A percentile compares a stretch with the other conserved stretches of the same genome.
Evolutionary conservation across 805 yeast genomes (phyloP).

Genomic region (Saccharomycopsis javanensis): DNA sequence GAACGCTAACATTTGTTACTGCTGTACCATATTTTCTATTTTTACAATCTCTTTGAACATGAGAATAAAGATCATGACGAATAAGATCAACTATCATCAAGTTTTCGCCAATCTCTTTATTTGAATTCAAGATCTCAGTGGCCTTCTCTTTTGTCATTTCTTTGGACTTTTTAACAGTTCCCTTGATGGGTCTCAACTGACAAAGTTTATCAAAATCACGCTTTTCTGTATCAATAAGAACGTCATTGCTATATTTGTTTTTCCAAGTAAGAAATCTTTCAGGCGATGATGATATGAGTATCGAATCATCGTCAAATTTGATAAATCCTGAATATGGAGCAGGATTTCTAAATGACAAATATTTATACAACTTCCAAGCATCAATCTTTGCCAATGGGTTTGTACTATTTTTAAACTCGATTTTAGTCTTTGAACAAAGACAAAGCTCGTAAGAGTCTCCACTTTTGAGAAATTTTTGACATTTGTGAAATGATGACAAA

Average conservation of each 20-base stretch:
- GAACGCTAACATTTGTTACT: constrained; percentile 54
- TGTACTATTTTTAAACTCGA: constrained; percentile 29
- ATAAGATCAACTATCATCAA: constrained; percentile 94
- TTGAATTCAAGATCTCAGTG: constrained; percentile 54
- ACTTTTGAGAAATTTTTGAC: constrained; percentile 48
- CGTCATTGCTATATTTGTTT: constrained; percentile 19
- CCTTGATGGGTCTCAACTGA: constrained; percentile 91
- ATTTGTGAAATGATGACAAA: constrained; percentile 41
- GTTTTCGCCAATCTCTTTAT: constrained; percentile 92
- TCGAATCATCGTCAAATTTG: constrained; percentile 51
- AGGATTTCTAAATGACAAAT: constrained; percentile 65
- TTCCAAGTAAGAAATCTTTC: constrained; percentile 86
- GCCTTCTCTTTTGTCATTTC: constrained; percentile 52
- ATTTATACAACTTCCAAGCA: constrained; percentile 77
- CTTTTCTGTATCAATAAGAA: not conserved
- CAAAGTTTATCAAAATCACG: constrained; percentile 27
- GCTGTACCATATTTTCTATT: constrained; percentile 24
- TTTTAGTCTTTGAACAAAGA: constrained; percentile 64
- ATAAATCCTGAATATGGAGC: constrained; percentile 86
- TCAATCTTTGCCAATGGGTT: constrained; percentile 28
- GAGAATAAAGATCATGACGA: constrained; percentile 74
- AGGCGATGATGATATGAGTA: constrained; percentile 81
- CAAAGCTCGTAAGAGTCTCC: constrained; percentile 73
- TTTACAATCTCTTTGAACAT: not conserved
- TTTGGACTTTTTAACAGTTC: constrained; percentile 69